Base-by-base conservation (phyloP, 2,329 filamentous ascomycete genomes). In the Fusarium sp. region DNA sequence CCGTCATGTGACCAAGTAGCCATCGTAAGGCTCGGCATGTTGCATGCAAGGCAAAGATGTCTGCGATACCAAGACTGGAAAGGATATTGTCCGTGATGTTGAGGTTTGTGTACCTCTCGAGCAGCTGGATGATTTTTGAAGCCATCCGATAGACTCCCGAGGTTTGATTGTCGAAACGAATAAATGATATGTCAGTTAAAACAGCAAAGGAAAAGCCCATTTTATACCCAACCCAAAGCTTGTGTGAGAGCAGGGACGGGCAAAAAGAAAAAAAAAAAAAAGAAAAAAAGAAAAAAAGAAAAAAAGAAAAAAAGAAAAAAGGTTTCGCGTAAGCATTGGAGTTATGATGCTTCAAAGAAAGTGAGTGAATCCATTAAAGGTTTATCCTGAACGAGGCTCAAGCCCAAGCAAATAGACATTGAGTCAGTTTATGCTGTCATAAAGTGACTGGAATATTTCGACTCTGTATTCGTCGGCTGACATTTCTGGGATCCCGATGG, bases 1-100 rank as follows among this genome's bases (percentile, higher is more conserved):
- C 20, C 3, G n/a, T 52, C 45, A 60, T 49, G 12, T 61, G 34
- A 6, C 10, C 22, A 7, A 52, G 6, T 3, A 60, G 11, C 59
- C 59, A 61, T 6, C 37, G 45, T 41, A 60, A 11, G 4, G n/a
- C 22, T 25, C 37, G 45, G 18, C 37, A 18, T 25, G 58, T 51
- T 14, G 58, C 55, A 29, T 61, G 45, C 9, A 61, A 30, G 1
- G 55, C 30, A 11, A 60, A 61, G 12, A 51, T 45, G 6, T 44
- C 59, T 10, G 37, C 59, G 18, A 61, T 29, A 1, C 55, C 37
- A 7, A 51, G 16, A 8, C 52, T 20, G 6, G 2, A 7, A 4
- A 61, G 13, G 18, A 61, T 60, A 5, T 5, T 37, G 25, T 61
- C 45, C 9, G 59, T 30, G 6, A 61, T 61, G 2, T 25, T 7